phyloP scores from a whole-genome alignment of 2,329 filamentous ascomycete species.

The Blastomyces silverae region DNA sequence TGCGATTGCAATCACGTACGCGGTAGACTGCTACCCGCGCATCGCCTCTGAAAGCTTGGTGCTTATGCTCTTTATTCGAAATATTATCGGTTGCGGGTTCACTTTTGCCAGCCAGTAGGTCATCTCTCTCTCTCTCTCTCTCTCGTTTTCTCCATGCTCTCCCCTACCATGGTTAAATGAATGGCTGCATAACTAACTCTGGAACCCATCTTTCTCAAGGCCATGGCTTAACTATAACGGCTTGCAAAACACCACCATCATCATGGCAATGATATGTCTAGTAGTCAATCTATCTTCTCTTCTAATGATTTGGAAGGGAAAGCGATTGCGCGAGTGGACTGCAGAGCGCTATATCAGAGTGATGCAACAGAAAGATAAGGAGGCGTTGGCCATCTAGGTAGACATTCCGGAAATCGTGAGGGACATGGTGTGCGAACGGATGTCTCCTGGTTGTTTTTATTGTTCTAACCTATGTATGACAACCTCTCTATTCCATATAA shows the following conservation, averaged over 20 bases:
- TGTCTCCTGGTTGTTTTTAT: background rate
- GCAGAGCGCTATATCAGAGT: constrained; percentile 16
- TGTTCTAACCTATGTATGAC: background rate
- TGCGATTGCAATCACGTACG: constrained; percentile 27
- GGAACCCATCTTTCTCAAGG: constrained; percentile 3
- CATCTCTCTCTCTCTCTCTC: background rate
- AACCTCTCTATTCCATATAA: background rate
- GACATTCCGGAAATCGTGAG: background rate
- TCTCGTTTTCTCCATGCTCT: background rate
- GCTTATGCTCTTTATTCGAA: constrained; percentile 36
- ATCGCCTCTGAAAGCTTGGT: constrained; percentile 27
- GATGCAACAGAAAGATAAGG: constrained; percentile 16
- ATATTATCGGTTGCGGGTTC: constrained; percentile 33
- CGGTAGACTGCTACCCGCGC: constrained; percentile 28
- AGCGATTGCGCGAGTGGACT: constrained; percentile 20
- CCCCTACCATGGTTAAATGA: background rate
- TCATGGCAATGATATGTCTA: constrained; percentile 28
- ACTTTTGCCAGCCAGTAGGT: constrained; percentile 30
- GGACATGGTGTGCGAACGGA: background rate
- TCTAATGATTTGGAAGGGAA: constrained; percentile 20
- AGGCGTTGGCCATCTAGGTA: constrained; percentile 1
- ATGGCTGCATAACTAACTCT: constrained; percentile 7
- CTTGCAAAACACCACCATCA: constrained; percentile 32
- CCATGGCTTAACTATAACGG: constrained; percentile 33
- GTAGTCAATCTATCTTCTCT: constrained; percentile 19